Evolutionary conservation across 345 rosid species (phyloP), one percentile per base, ranked within the genome.

Genomic region (Mallotus nudiflorus): DNA sequence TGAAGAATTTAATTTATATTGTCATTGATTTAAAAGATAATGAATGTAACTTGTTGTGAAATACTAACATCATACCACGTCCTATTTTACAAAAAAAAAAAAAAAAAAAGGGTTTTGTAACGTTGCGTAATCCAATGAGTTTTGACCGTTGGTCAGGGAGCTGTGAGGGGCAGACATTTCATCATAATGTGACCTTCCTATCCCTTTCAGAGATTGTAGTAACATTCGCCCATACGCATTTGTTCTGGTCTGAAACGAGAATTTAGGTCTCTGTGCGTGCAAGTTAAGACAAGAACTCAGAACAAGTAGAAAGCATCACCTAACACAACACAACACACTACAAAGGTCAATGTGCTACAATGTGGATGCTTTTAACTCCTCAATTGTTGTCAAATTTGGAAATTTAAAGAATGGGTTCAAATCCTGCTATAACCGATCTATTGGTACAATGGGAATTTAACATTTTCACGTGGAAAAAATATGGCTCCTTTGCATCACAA

Each of bases 241-340:
- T 63, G 37, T 24, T 29, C 15, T 42, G 71, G 51, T 39, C 53
- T 54, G 53, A 56, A 68, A 67, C 54, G 20, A 67, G 0, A 54
- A 40, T 40, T 25, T 20, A 19, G 18, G 35, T 3, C 4, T 60
- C 12, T 12, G 19, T 24, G 33, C 2, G 40, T 28, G 11, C 3
- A 13, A 31, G 45, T 29, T 15, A 27, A 66, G 71, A 55, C 62
- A 67, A 67, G 6, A 40, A 40, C 51, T 42, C 25, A 13, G 62
- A 67, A 27, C 51, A 54, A 67, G 25, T 40, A 15, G 62, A 66
- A 51, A 52, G 28, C 22, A 33, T n/a, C n/a, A 65, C 68, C 46
- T 35, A 11, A 24, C 33, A 40, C 49, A 8, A 54, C n/a, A n/a
- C n/a, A n/a, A n/a, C n/a, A 12, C 1, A 8, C 18, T n/a, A 1